Evolutionary conservation across 768 basidiomycete genomes (phyloP).

Genomic region (Kwoniella shandongensis): DNA sequence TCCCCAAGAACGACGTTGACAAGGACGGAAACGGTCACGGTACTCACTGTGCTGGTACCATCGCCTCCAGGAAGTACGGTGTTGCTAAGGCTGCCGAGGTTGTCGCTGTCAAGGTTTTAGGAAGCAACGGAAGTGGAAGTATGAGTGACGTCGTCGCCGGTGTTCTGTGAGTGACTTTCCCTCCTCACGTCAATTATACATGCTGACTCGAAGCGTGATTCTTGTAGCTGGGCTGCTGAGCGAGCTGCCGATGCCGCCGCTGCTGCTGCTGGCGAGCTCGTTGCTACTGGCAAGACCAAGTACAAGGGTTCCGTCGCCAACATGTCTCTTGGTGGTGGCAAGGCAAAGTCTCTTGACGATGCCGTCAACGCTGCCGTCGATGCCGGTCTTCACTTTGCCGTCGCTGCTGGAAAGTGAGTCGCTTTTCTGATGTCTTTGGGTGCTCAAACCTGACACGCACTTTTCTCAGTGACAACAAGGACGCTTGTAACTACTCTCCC

Average conservation of each 20-base stretch:
- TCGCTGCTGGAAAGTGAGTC: conserved; percentile 73
- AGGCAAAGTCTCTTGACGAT: conserved; percentile 77
- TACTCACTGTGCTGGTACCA: conserved; percentile 90
- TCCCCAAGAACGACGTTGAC: conserved; percentile 78
- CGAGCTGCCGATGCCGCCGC: conserved; percentile 59
- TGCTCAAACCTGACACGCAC: conserved; percentile 2
- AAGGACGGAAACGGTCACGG: conserved; percentile 95
- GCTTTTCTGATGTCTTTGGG: too few relatives aligned
- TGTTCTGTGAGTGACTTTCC: conserved; percentile 57
- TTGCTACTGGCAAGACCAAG: conserved; percentile 69
- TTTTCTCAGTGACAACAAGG: conserved; percentile 71
- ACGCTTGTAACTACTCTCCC: conserved; percentile 91
- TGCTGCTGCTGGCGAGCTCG: conserved; percentile 67
- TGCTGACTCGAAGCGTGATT: not conserved
- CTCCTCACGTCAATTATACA: not conserved
- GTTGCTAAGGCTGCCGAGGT: conserved; percentile 87
- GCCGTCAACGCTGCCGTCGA: conserved; percentile 83
- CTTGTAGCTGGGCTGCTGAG: conserved; percentile 63
- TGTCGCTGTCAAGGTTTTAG: conserved; percentile 61
- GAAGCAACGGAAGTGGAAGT: conserved; percentile 87
- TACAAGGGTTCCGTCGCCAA: conserved; percentile 80
- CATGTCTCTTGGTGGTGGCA: conserved; percentile 97
- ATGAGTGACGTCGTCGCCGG: conserved; percentile 93
- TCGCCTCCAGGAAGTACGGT: conserved; percentile 89
- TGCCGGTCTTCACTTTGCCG: conserved; percentile 87